Conservation (phyloP, 2,329 filamentous ascomycete species). For the Aspergillus sp. region DNA sequence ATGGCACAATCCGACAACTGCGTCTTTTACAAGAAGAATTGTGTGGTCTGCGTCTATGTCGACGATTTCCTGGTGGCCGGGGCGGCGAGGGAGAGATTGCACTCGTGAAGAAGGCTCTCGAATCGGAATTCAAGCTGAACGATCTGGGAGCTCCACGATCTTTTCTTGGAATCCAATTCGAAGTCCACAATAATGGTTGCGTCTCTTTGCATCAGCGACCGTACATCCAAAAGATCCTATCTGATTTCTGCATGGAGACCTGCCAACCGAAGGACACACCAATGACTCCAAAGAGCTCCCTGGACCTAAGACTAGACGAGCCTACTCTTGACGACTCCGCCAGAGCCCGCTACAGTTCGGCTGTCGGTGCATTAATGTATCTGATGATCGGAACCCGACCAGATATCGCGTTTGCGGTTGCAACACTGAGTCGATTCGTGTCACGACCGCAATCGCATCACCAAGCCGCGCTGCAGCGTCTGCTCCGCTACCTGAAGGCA, state of each 20-base stretch:
- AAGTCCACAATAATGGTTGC: neutral
- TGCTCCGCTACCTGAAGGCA: neutral
- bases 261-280: neutral
- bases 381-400: slow-evolving; percentile 1
- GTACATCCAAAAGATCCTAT: neutral
- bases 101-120: neutral
- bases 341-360: neutral
- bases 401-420: neutral
- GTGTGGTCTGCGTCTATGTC: slow-evolving; percentile 1
- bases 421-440: neutral
- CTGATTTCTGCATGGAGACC: neutral
- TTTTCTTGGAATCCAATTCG: slow-evolving; percentile 2
- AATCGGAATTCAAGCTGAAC: slow-evolving; percentile 1
- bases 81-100: neutral
- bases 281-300: neutral
- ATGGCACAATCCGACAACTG: slow-evolving; percentile 1
- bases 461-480: neutral
- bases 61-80: slow-evolving; percentile 1
- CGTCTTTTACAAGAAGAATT: slow-evolving; percentile 1
- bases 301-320: neutral
- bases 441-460: neutral
- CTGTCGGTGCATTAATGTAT: neutral
- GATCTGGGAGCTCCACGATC: neutral
- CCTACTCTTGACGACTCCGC: neutral
- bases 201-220: neutral